A percentile compares a stretch with the other conserved stretches of the same genome.
phyloP scores from a whole-genome alignment of 108 stramenopile genomes.

The Aurantiochytrium sp. region DNA sequence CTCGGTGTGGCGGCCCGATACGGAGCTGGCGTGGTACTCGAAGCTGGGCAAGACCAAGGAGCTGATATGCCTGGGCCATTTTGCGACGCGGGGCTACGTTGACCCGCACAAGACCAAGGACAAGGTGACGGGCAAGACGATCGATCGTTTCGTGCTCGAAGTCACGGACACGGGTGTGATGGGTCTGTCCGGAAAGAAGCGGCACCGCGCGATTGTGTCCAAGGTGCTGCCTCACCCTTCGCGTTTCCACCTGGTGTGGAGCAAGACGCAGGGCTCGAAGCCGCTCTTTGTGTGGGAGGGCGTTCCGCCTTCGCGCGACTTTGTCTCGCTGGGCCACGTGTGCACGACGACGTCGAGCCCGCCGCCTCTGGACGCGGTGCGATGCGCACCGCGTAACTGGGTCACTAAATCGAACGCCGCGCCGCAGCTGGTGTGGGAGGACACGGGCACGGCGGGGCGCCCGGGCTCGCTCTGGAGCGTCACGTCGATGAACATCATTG shows the following conservation, averaged over 20 bases:
- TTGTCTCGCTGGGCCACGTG: conserved; percentile 5
- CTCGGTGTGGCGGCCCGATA: conserved; percentile 18
- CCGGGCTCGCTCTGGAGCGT: conserved; percentile 17
- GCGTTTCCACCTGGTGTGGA: conserved; percentile 20
- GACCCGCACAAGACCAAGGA: conserved; percentile 29
- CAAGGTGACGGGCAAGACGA: conserved; percentile 14
- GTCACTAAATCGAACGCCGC: background rate
- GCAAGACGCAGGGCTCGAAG: conserved; percentile 10
- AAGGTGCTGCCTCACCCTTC: conserved; percentile 20
- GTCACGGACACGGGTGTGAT: conserved; percentile 2
- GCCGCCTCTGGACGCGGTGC: conserved; percentile 5
- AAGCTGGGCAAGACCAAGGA: background rate
- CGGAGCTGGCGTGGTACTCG: conserved; percentile 2
- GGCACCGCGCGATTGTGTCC: background rate
- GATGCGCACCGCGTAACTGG: background rate
- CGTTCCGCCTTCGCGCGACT: background rate
- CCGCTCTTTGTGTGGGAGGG: conserved; percentile 14
- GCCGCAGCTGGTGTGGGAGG: conserved; percentile 18
- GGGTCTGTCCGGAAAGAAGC: conserved; percentile 21
- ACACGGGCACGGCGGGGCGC: conserved; percentile 1
- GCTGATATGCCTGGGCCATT: conserved; percentile 5
- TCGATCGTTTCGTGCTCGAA: background rate
- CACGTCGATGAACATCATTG: background rate
- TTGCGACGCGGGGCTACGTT: conserved; percentile 19
- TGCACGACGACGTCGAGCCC: background rate